phyloP scores from a whole-genome alignment of 2,329 filamentous ascomycete genomes.

The Talaromyces sp. region DNA sequence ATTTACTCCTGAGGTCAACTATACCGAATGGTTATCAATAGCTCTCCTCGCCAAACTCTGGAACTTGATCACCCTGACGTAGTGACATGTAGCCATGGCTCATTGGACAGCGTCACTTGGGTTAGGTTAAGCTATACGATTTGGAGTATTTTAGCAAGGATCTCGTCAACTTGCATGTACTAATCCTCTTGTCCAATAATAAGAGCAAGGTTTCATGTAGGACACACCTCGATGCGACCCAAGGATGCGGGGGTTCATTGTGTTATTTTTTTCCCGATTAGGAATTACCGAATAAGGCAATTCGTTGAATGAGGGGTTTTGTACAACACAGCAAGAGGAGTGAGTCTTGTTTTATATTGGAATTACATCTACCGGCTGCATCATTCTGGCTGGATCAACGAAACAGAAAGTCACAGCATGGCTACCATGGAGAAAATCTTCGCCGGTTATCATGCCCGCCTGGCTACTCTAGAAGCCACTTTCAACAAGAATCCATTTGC shows the following conservation, averaged over 20 bases:
- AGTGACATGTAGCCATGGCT: neutral
- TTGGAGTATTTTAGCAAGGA: neutral
- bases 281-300: conserved; percentile 1
- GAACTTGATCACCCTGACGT: neutral
- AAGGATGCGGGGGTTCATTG: neutral
- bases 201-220: neutral
- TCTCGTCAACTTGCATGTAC: neutral
- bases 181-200: neutral
- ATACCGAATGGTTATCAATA: too few relatives aligned
- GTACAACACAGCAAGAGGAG: neutral
- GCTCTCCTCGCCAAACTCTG: too few relatives aligned
- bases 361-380: neutral
- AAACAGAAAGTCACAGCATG: conserved; percentile 26
- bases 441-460: conserved; percentile 30
- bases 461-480: conserved; percentile 24
- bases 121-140: neutral
- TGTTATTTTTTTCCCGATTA: neutral
- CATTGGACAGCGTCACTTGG: neutral
- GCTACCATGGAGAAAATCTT: conserved; percentile 42
- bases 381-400: neutral
- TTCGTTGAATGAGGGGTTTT: neutral
- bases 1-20: too few relatives aligned
- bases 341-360: neutral
- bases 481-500: conserved; percentile 33
- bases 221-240: neutral